Evolutionary conservation across 345 rosid species (phyloP), one percentile per base, ranked within the genome.

Genomic region (Turnera subulata): DNA sequence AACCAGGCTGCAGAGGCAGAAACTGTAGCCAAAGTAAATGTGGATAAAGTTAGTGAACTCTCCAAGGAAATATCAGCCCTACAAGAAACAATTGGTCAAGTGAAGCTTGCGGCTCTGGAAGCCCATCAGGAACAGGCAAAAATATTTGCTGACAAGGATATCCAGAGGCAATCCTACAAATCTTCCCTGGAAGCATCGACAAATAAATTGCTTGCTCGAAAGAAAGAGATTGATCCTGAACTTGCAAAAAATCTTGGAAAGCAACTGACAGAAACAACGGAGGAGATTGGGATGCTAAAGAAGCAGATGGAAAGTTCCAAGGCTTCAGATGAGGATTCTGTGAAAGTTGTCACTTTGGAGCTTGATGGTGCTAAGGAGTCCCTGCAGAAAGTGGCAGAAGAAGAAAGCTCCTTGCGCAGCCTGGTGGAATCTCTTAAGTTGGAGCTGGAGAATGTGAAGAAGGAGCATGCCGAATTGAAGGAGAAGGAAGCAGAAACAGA

Each of bases 401-500:
- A 89, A 72, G 93, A 89, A 79, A 83, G 60, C 66, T 75, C 82
- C 35, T 70, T 89, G 75, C 73, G 66, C 53, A 76, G 56, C 56
- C 73, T 78, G 74, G 69, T 83, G 78, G 91, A 84, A 53, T 78
- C 94, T 62, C 91, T 89, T 26, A 83, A 80, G 77, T 54, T 59
- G 68, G 85, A 89, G 71, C 50, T 92, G 42, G 85, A 83, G 68
- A 86, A 69, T 65, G 85, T 89, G 73, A 89, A 86, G 83, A 75
- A 58, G 48, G 88, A 86, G 66, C 88, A 82, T 56, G 24, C 73
- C 22, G 94, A 83, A 67, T 78, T 82, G 74, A 84, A 73, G 76
- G 82, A 80, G 53, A 83, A 85, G 76, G 97, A 92, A 69, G 80
- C 86, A 12, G 96, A 86, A 75, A 85, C 89, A 6, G 97, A 92